These are phyloP conservation scores for Catharanthus roseus DNA, from an alignment of 257 asterid genomes.

Conservation along the genomic window DNA sequence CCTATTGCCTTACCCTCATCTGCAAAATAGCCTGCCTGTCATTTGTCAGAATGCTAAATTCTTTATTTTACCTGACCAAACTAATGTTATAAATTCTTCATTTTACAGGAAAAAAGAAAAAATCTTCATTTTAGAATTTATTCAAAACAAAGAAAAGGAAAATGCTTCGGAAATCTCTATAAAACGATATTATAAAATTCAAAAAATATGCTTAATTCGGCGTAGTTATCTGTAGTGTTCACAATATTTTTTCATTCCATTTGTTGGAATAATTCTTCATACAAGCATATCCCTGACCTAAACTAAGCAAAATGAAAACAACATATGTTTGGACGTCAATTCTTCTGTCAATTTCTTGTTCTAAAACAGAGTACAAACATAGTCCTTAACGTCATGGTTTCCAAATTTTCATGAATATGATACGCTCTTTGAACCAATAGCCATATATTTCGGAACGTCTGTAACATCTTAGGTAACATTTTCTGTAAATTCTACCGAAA, in stretches of 20 bases:
- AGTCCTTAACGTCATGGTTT: conserved; percentile 19
- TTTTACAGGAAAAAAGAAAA: no score
- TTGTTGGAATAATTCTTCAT: conserved; percentile 3
- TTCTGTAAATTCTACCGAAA: no score
- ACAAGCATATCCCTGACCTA: conserved; percentile 17
- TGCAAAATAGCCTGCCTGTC: no score
- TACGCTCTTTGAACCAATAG: no score
- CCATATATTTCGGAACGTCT: no score
- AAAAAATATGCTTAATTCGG: background rate
- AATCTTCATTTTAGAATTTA: no score
- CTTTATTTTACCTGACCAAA: no score
- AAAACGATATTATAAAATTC: background rate
- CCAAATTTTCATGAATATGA: background rate
- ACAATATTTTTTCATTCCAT: background rate
- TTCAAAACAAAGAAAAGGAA: background rate
- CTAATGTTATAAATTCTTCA: no score
- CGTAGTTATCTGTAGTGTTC: background rate
- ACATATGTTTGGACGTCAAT: background rate
- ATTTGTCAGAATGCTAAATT: no score
- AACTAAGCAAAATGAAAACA: conserved; percentile 2
- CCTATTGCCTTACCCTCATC: no score
- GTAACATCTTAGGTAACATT: no score
- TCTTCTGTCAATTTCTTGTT: conserved; percentile 20
- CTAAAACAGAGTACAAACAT: background rate
- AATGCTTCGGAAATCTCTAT: background rate